phyloP scores from a whole-genome alignment of 2,329 filamentous ascomycete species.

The Aspergillus proliferans region DNA sequence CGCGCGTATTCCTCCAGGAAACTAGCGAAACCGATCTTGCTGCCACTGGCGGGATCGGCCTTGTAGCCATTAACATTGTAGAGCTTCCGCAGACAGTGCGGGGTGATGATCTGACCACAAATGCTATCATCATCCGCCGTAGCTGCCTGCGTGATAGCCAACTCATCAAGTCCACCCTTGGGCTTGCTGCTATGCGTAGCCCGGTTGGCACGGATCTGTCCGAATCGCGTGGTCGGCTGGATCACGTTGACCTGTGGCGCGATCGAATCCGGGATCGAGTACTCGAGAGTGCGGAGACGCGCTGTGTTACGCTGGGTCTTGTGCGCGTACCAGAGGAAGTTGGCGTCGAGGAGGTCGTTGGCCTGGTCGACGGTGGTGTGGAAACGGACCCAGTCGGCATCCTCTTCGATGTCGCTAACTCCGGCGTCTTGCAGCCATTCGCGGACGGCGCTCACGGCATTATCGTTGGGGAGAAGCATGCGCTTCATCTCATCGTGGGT shows the following conservation, averaged over 20 bases:
- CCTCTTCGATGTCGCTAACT: slow-evolving; percentile 28
- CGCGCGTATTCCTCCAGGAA: slow-evolving; percentile 46
- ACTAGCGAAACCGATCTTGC: slow-evolving; percentile 41
- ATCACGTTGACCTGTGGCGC: slow-evolving; percentile 34
- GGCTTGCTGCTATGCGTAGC: slow-evolving; percentile 19
- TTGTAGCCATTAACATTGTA: slow-evolving; percentile 42
- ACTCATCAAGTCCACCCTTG: slow-evolving; percentile 9
- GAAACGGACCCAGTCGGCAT: slow-evolving; percentile 36
- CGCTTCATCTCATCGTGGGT: slow-evolving; percentile 44
- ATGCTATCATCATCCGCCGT: slow-evolving; percentile 19
- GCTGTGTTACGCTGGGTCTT: slow-evolving; percentile 15
- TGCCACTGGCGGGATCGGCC: slow-evolving; percentile 29
- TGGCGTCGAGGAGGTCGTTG: slow-evolving; percentile 32
- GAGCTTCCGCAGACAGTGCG: slow-evolving; percentile 42
- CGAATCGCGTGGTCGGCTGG: slow-evolving; percentile 39
- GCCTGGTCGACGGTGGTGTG: slow-evolving; percentile 30
- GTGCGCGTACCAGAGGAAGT: slow-evolving; percentile 36
- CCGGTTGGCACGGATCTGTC: slow-evolving; percentile 26
- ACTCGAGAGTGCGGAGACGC: slow-evolving; percentile 34
- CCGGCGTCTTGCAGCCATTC: slow-evolving; percentile 43
- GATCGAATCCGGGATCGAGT: slow-evolving; percentile 34
- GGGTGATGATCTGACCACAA: slow-evolving; percentile 42
- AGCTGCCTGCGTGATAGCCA: slow-evolving; percentile 13
- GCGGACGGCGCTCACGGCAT: slow-evolving; percentile 37
- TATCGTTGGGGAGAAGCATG: slow-evolving; percentile 41